A percentile compares a stretch with the other conserved stretches of the same genome.
Evolutionary conservation across 2,329 filamentous ascomycete genomes (phyloP).

Genomic region (Apiospora malaysiana): DNA sequence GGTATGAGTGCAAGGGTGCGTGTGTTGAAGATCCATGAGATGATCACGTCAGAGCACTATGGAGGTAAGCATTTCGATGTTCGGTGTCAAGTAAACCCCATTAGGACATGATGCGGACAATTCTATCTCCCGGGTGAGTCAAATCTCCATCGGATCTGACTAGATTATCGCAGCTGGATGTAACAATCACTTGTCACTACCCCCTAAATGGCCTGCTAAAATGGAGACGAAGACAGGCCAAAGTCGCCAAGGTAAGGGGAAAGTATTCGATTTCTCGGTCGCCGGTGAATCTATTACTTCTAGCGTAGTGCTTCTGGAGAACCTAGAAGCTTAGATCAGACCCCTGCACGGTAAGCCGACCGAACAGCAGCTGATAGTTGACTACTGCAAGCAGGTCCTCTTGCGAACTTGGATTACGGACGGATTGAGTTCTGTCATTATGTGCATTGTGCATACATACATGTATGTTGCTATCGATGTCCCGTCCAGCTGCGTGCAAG

Average conservation of each 20-base stretch:
- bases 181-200: neutral
- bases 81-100: neutral
- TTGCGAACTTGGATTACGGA: neutral
- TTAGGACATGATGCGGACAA: neutral
- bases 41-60: neutral
- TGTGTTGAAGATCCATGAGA: neutral
- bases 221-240: no score
- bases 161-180: neutral
- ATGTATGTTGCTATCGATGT: no score
- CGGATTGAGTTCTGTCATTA: neutral
- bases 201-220: neutral
- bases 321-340: slow-evolving; percentile 11
- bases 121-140: neutral
- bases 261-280: neutral
- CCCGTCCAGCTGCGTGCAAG: no score
- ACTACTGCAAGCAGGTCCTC: neutral
- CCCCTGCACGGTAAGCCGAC: neutral
- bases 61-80: neutral
- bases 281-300: neutral
- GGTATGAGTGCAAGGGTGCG: neutral
- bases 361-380: neutral
- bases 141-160: neutral
- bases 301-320: slow-evolving; percentile 7
- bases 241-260: no score
- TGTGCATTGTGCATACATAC: neutral